These are phyloP conservation scores for Pleurostoma richardsiae DNA, from an alignment of 2,329 filamentous ascomycete genomes.

Conservation along the genomic window DNA sequence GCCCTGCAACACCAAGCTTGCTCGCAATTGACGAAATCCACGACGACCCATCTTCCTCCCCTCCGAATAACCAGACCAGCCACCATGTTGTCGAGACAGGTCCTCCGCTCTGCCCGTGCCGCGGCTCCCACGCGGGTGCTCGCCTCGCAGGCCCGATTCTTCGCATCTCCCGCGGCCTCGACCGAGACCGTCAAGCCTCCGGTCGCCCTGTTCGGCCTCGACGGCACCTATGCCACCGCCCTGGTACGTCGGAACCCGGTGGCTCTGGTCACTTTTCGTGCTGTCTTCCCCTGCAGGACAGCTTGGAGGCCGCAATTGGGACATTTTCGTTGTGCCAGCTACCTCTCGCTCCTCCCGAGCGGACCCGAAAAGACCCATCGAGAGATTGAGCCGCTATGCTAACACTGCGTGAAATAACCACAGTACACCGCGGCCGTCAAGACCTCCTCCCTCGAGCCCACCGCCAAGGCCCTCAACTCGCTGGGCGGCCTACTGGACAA, in stretches of 20 bases:
- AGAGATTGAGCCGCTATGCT: conserved; percentile 5
- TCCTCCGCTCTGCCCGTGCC: conserved; percentile 49
- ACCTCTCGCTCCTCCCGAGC: no score
- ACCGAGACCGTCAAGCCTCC: conserved; percentile 73
- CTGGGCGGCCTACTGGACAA: conserved; percentile 71
- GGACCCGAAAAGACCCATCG: no score
- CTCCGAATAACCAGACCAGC: conserved; percentile 13
- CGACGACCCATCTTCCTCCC: conserved; percentile 14
- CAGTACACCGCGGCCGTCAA: conserved; percentile 97
- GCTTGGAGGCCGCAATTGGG: no score
- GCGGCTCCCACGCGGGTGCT: conserved; percentile 55
- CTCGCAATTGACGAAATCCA: conserved; percentile 10
- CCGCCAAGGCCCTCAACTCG: conserved; percentile 70
- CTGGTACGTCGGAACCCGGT: conserved; percentile 62
- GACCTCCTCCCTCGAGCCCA: conserved; percentile 76
- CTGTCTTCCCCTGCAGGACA: no score
- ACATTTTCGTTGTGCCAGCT: no score
- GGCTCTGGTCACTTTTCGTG: no score
- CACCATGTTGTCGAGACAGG: conserved; percentile 58
- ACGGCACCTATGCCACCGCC: conserved; percentile 97
- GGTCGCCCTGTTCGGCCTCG: conserved; percentile 87
- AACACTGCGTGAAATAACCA: conserved; percentile 32
- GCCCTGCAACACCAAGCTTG: conserved; percentile 9
- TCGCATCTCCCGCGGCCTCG: conserved; percentile 58
- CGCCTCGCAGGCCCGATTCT: conserved; percentile 66